Base-by-base conservation (phyloP, 345 rosid species). In the Draba incana region DNA sequence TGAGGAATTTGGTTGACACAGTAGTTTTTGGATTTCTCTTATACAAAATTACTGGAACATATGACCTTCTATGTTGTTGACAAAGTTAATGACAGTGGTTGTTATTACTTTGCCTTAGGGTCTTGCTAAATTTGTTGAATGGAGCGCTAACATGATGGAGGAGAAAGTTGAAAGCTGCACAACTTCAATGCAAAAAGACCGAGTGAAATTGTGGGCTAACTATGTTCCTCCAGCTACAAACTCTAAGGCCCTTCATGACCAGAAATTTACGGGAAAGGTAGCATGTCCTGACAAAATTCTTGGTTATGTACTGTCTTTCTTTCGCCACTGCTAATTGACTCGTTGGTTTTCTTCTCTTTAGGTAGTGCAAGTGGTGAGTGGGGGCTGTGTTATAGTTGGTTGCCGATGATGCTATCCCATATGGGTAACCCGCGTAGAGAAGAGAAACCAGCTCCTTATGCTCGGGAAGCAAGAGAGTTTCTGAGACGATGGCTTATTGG, bases 71-170 rank as follows among this genome's bases (percentile, higher is more conserved):
- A 37, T 51, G 37, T 59, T 55, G 64, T 30, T 48, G 45, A 37
- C 42, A 60, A 68, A 38, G 16, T 66, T 44, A 62, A 20, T 62
- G 31, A 47, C 56, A 46, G 24, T 23, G 33, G 46, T 43, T 75
- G 5, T 38, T 57, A 48, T 50, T 42, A 13, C 12, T 11, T 52
- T 6, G 67, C 11, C 44, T 39, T 58, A 95, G 99, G 98, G 99
- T 73, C 86, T 95, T 41, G 99, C 98, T 77, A 89, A 89, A 80
- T 95, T 64, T 81, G 88, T 95, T 62, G 99, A 92, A 64, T 95
- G 99, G 99, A 95, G 98, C 76, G 99, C 96, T 23, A 92, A 85
- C 76, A 83, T 86, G 96, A 88, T 95, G 97, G 98, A 95, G 81
- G 96, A 89, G 8, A 94, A 75, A 64, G 77, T 76, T 95, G 70